phyloP scores from a whole-genome alignment of 2,329 filamentous ascomycete genomes.

The Metarhizium rileyi region DNA sequence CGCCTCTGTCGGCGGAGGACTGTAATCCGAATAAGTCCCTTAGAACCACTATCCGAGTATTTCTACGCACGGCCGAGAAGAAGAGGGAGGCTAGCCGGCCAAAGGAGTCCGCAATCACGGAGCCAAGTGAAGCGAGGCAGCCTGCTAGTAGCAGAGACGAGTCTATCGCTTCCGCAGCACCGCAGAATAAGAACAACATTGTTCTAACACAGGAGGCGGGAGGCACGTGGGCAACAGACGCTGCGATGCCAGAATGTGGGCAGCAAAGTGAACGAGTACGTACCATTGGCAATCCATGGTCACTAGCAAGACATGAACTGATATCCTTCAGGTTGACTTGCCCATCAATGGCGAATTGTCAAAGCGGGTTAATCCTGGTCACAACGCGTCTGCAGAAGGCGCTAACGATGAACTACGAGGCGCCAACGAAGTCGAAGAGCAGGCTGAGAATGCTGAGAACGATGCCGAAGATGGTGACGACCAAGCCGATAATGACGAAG shows the following conservation, averaged over 20 bases:
- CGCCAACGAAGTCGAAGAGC: neutral
- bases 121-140: constrained; percentile 31
- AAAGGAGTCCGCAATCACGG: constrained; percentile 35
- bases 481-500: constrained; percentile 18
- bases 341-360: neutral
- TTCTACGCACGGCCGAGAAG: constrained; percentile 83
- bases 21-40: constrained; percentile 84
- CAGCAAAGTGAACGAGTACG: constrained; percentile 2
- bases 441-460: constrained; percentile 3
- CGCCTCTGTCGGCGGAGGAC: constrained; percentile 73
- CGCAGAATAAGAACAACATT: neutral
- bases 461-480: constrained; percentile 12
- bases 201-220: neutral
- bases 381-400: neutral
- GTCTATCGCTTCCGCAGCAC: neutral
- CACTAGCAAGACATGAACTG: neutral
- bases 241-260: neutral
- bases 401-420: neutral
- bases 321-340: neutral
- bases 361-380: neutral
- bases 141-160: constrained; percentile 9
- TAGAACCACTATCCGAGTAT: constrained; percentile 87
- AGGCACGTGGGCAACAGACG: neutral
- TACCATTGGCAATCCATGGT: neutral
- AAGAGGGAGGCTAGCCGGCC: constrained; percentile 61